Evolutionary conservation across 257 asterid genomes (phyloP), one percentile per base, ranked within the genome.

Genomic region (Solanum boliviense): DNA sequence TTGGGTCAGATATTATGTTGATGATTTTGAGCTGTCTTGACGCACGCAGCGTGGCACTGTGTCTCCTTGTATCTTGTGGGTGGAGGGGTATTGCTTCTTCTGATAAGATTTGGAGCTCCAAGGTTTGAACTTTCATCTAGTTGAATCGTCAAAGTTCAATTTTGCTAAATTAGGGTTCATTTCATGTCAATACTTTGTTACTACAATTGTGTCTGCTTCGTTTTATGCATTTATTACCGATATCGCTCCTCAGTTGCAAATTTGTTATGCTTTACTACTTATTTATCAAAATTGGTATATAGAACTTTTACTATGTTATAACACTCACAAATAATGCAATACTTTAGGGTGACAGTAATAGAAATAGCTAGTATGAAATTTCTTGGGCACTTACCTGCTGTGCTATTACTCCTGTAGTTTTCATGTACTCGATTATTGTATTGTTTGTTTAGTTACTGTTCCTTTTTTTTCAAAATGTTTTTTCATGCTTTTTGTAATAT

Each of bases 11-110:
- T 87, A 87, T 96, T 32, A 93, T 94, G 98, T 88, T 87, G 90
- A 67, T 90, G 87, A 95, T 93, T 88, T 84, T 96, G 20, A 73
- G 88, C 74, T 90, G 83, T 85, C 92, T 95, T 7, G 97, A 96
- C 91, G 95, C 96, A 74, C 95, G 94, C 94, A 94, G 95, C 94
- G 89, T 91, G 93, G 98, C 95, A 82, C 91, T 76, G 8, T 89
- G 94, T 87, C 93, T 94, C 27, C 87, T 90, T 90, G 96, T 93
- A 86, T 94, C 92, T 87, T 94, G 90, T 15, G 93, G 93, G 2
- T 95, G 99, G 99, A 90, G 89, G 52, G 89, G 74, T 5, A 62
- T 93, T 78, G 98, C 98, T 90, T 95, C 95, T 46, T 62, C 88
- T 38, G 96, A 95, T 88, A 76, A 85, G 46, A 84, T 96, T 87